These are phyloP conservation scores for Trichoderma sp. DNA, from an alignment of 2,329 filamentous ascomycete species.

Conservation along the genomic window DNA sequence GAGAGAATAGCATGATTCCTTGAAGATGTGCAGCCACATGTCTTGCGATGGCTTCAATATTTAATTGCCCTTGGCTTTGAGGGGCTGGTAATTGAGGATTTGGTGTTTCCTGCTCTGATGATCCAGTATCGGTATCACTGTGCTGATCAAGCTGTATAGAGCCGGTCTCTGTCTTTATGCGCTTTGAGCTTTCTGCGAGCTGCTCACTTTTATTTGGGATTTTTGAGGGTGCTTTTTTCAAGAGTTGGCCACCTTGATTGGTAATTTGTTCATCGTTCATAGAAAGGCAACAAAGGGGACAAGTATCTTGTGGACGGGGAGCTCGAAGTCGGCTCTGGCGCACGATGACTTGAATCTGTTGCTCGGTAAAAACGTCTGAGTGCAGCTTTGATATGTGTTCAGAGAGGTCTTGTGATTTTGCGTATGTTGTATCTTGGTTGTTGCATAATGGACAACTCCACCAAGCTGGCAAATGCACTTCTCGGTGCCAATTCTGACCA, in stretches of 20 bases:
- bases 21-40: not conserved
- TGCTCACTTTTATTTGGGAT: fast-evolving
- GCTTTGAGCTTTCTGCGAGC: not conserved
- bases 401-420: not conserved
- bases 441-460: conserved; percentile 22
- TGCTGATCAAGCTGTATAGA: not conserved
- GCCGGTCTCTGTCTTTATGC: not conserved
- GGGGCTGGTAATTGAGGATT: not conserved
- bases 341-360: not conserved
- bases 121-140: fast-evolving
- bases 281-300: conserved; percentile 4
- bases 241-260: not conserved
- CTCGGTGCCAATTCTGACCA: conserved; percentile 21
- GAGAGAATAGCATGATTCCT: not conserved
- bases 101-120: not conserved
- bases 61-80: not conserved
- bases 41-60: not conserved
- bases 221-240: no score
- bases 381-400: not conserved
- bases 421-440: not conserved
- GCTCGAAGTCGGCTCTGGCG: not conserved
- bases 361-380: not conserved
- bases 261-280: not conserved
- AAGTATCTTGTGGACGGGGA: not conserved
- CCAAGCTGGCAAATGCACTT: conserved; percentile 8